Evolutionary conservation across 2,329 filamentous ascomycete genomes (phyloP).

Genomic region (Camillea tinctor): DNA sequence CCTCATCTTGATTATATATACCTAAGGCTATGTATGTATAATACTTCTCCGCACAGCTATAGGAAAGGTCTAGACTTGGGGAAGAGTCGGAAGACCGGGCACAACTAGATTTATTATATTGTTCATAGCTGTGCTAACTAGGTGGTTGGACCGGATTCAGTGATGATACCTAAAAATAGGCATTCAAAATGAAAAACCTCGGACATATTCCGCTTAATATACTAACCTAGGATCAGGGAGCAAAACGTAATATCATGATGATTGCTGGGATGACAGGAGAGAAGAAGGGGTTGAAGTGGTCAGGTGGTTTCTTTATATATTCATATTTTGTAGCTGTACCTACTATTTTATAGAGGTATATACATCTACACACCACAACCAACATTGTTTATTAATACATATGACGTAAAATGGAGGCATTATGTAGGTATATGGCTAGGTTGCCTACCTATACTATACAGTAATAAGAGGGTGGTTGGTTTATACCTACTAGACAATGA

Average conservation of each 20-base stretch:
- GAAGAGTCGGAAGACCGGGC: neutral
- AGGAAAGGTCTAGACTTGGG: neutral
- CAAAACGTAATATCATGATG: neutral
- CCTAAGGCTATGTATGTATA: constrained; percentile 4
- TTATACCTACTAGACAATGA: too few species aligned
- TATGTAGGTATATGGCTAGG: too few species aligned
- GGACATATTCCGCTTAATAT: neutral
- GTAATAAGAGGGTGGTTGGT: too few species aligned
- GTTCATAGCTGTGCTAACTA: neutral
- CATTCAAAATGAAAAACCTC: neutral
- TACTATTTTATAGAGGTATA: too few species aligned
- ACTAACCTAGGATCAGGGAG: too few species aligned
- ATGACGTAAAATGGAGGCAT: too few species aligned
- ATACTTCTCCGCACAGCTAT: neutral
- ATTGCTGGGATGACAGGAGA: neutral
- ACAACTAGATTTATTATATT: neutral
- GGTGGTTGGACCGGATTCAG: neutral
- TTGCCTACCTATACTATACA: too few species aligned
- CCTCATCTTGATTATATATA: constrained; percentile 6
- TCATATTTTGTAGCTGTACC: neutral
- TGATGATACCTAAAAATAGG: neutral
- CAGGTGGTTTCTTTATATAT: neutral
- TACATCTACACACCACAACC: too few species aligned
- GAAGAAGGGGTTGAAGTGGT: neutral
- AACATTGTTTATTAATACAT: too few species aligned